phyloP scores from a whole-genome alignment of 1,139 yeast genomes.

The Kluyveromyces sp. region DNA sequence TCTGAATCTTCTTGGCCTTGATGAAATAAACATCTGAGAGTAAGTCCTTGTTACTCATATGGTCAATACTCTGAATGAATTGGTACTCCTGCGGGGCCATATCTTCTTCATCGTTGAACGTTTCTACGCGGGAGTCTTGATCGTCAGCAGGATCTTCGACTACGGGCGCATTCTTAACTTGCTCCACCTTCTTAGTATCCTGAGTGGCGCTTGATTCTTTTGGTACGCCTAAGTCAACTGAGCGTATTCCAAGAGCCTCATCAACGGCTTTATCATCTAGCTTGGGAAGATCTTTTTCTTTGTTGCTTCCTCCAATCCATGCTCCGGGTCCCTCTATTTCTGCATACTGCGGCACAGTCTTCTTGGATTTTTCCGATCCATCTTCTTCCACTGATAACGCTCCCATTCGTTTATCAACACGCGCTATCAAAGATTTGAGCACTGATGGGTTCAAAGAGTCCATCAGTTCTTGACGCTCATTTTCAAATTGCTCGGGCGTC shows the following conservation, averaged over 20 bases:
- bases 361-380: background rate
- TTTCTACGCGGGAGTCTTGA: slow-evolving; percentile 2
- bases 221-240: slow-evolving; percentile 1
- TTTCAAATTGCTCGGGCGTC: slow-evolving; percentile 58
- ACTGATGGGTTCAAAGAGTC: slow-evolving; percentile 63
- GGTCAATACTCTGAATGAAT: slow-evolving; percentile 38
- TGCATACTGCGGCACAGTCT: slow-evolving; percentile 31
- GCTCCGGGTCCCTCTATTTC: slow-evolving; percentile 64
- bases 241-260: slow-evolving; percentile 30
- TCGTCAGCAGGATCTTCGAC: background rate
- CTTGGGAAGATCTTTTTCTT: slow-evolving; percentile 34
- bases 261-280: slow-evolving; percentile 31
- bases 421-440: slow-evolving; percentile 45
- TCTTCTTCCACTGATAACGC: slow-evolving; percentile 9
- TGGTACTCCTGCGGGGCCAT: slow-evolving; percentile 40
- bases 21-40: slow-evolving; percentile 56
- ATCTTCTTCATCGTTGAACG: slow-evolving; percentile 36
- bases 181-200: too few relatives aligned
- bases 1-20: slow-evolving; percentile 16
- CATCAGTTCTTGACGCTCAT: slow-evolving; percentile 62
- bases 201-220: too few relatives aligned
- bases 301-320: slow-evolving; percentile 64
- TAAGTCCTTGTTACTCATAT: slow-evolving; percentile 39
- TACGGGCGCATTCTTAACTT: background rate
- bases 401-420: slow-evolving; percentile 32